Conservation (phyloP, 148 eudicot genomes). For the Silene latifolia region DNA sequence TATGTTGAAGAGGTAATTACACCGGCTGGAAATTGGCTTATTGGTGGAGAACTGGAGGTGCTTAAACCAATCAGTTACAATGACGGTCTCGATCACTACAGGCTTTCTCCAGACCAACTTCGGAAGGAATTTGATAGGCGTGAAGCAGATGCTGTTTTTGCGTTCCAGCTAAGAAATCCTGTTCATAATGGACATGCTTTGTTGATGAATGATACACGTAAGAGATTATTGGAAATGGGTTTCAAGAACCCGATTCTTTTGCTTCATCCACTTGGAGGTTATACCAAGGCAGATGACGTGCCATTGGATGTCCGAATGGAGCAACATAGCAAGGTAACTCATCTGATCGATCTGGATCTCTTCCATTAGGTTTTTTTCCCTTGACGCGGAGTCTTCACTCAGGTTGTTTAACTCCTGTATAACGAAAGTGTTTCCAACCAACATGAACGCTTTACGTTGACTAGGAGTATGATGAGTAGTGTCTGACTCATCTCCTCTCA, state of each 20-base stretch:
- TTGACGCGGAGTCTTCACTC: not conserved
- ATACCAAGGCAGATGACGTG: slow-evolving; percentile 81
- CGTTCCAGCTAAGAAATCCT: slow-evolving; percentile 80
- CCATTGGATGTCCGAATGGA: slow-evolving; percentile 82
- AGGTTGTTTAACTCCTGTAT: not conserved
- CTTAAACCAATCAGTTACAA: slow-evolving; percentile 67
- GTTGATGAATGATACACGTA: slow-evolving; percentile 77
- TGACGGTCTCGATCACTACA: slow-evolving; percentile 78
- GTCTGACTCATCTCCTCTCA: too few species aligned
- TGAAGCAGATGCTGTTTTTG: slow-evolving; percentile 89
- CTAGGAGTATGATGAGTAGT: too few species aligned
- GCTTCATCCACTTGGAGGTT: slow-evolving; percentile 88
- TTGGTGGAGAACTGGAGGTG: slow-evolving; percentile 76
- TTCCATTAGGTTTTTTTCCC: not conserved
- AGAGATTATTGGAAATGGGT: slow-evolving; percentile 65
- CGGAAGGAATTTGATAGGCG: slow-evolving; percentile 67
- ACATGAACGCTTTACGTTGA: too few species aligned
- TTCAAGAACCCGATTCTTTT: slow-evolving; percentile 72
- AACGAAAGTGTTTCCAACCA: not conserved
- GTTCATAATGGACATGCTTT: slow-evolving; percentile 90
- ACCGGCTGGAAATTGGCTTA: slow-evolving; percentile 76
- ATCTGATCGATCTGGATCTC: not conserved
- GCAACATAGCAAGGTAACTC: slow-evolving; percentile 73
- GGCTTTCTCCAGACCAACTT: slow-evolving; percentile 68
- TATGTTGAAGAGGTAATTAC: slow-evolving; percentile 74